Base-by-base conservation (phyloP, 1,284 basidiomycete genomes). In the Cryptococcus sp. region DNA sequence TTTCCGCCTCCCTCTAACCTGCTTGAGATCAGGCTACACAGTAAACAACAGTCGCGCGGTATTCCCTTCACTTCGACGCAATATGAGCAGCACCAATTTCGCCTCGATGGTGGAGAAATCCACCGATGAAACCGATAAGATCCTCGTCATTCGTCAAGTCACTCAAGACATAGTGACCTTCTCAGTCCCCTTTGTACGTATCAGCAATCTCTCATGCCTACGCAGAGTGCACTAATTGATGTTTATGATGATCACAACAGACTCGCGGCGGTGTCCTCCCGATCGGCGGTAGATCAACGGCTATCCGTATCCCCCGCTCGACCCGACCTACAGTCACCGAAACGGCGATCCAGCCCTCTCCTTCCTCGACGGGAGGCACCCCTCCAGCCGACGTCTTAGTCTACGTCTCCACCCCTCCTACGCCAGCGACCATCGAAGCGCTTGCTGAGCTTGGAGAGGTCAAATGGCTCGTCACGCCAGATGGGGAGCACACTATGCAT, bases 261-360 rank as follows among this genome's bases (percentile, higher is more conserved):
- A 60, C 84, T 16, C 84, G 88, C n/a, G 84, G 83, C 58, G 85
- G 86, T 11, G 39, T 89, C 11, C 65, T 91, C 38, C 89, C 88
- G 3, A 79, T 92, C 25, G 91, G 91, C 0, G 90, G 90, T 22
- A 81, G 91, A 47, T 88, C 89, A 0, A 95, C 90, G 0, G 93
- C 92, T 1, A 82, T 96, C 71, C 86, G 84, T 77, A 80, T 96
- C 56, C 79, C 79, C 49, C 82, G 84, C 55, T 43, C 57, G 16
- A 39, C 57, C n/a, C 61, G 55, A 41, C 60, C 57, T n/a, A 55
- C 57, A 19, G 45, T 62, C 25, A 54, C 54, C 2, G 47, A 47
- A 5, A 22, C 20, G 17, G 50, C 54, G 35, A 62, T 62, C 38
- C 61, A 62, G 38, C 60, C 60, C 11, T 39, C 47, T 25, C 60